A percentile compares a stretch with the other conserved stretches of the same genome.
These are phyloP conservation scores for Isabelozyma pseudorhagii DNA, from an alignment of 805 yeast species.

Conservation along the genomic window DNA sequence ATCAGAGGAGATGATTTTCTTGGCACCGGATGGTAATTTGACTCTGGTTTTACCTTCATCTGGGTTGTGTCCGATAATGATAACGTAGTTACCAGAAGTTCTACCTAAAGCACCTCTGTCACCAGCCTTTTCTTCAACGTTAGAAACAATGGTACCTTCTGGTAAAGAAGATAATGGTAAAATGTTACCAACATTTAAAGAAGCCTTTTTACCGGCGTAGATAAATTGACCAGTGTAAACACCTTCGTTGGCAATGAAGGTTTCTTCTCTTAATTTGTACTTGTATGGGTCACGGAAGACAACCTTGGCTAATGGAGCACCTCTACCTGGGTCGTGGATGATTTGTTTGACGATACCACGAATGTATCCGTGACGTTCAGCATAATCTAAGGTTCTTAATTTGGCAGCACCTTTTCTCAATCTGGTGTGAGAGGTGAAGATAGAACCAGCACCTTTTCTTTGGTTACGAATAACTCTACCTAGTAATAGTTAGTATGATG, in stretches of 20 bases:
- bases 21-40: conserved; percentile 98
- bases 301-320: conserved; percentile 99
- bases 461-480: conserved; percentile 99
- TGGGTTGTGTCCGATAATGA: conserved; percentile 98
- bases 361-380: conserved; percentile 99
- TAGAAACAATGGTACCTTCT: conserved; percentile 98
- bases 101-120: conserved; percentile 99
- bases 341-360: conserved; percentile 99
- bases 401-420: conserved; percentile 99
- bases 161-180: conserved; percentile 96
- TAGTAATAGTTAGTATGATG: conserved; percentile 15
- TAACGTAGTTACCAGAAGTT: conserved; percentile 99
- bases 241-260: conserved; percentile 99
- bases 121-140: conserved; percentile 98
- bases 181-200: conserved; percentile 94
- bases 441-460: conserved; percentile 99
- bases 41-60: conserved; percentile 99
- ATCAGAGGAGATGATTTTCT: conserved; percentile 90
- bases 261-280: conserved; percentile 97
- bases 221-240: conserved; percentile 99
- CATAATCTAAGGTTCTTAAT: conserved; percentile 97
- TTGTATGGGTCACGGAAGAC: conserved; percentile 99
- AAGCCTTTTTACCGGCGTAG: conserved; percentile 98
- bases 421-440: conserved; percentile 99
- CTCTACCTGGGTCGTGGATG: conserved; percentile 99